These are phyloP conservation scores for Iberis pinnata DNA, from an alignment of 345 rosid species.

Conservation along the genomic window DNA sequence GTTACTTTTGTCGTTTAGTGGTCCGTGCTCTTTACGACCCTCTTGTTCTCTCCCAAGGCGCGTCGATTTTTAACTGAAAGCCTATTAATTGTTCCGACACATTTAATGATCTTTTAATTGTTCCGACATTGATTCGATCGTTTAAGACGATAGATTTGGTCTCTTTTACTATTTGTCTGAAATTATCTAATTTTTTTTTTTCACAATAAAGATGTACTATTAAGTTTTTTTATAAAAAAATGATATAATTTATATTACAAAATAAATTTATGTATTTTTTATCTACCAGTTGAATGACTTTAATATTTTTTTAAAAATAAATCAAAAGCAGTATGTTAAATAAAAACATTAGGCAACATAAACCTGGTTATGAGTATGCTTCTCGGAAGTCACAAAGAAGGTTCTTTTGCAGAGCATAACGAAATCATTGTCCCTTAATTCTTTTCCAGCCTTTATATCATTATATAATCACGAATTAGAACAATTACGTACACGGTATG, in stretches of 20 bases:
- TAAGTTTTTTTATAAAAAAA: too few relatives aligned
- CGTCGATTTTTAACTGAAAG: constrained; percentile 23
- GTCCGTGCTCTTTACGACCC: constrained; percentile 30
- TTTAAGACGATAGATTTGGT: constrained; percentile 8
- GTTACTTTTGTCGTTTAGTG: constrained; percentile 32
- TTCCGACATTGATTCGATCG: constrained; percentile 35
- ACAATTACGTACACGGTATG: too few relatives aligned
- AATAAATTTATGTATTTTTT: too few relatives aligned
- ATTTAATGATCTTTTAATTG: too few relatives aligned
- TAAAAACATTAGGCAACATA: constrained; percentile 4
- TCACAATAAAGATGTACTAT: too few relatives aligned
- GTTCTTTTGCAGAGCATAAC: constrained; percentile 24
- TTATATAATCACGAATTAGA: constrained; percentile 2
- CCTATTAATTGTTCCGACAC: too few relatives aligned
- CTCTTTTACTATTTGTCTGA: constrained; percentile 11
- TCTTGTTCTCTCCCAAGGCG: constrained; percentile 28
- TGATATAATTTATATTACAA: too few relatives aligned
- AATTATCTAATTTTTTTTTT: too few relatives aligned
- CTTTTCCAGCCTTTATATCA: constrained; percentile 6
- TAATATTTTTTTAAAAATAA: too few relatives aligned
- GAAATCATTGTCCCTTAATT: constrained; percentile 24
- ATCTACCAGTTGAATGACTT: too few relatives aligned
- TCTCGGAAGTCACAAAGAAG: constrained; percentile 20
- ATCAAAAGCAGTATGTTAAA: too few relatives aligned
- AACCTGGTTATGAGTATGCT: too few relatives aligned